Evolutionary conservation across 2,329 filamentous ascomycete species (phyloP).

Genomic region (Fusarium sp.): DNA sequence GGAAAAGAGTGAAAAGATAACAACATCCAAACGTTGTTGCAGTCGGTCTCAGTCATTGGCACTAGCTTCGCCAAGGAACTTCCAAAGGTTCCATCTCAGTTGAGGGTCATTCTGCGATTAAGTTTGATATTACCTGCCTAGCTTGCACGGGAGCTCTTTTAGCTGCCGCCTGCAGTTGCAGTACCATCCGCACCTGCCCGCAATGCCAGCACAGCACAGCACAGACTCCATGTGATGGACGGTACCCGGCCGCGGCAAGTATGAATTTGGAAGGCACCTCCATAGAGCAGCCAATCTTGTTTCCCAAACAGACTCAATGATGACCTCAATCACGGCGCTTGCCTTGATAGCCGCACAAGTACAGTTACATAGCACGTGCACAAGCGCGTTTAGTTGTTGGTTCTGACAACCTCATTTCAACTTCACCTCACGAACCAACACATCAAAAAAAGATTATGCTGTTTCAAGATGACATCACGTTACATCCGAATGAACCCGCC

Average conservation of each 20-base stretch:
- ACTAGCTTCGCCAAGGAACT: not conserved
- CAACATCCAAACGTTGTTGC: not conserved
- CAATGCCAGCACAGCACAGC: not conserved
- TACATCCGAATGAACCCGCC: not conserved
- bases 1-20: not conserved
- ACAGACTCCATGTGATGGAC: not conserved
- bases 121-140: not conserved
- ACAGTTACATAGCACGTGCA: conserved; percentile 22
- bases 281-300: not conserved
- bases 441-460: not conserved
- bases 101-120: not conserved
- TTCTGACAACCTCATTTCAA: conserved; percentile 18
- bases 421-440: conserved; percentile 11
- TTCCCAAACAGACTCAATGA: conserved; percentile 2
- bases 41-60: not conserved
- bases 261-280: conserved; percentile 31
- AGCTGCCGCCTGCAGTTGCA: conserved; percentile 4
- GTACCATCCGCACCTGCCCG: not conserved
- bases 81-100: not conserved
- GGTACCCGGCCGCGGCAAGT: conserved; percentile 36
- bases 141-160: conserved; percentile 3
- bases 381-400: conserved; percentile 18
- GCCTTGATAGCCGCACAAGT: conserved; percentile 7
- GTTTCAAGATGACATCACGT: not conserved
- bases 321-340: conserved; percentile 25